Evolutionary conservation across 148 eudicot species (phyloP).

Genomic region (Tetragonia tetragonoides): DNA sequence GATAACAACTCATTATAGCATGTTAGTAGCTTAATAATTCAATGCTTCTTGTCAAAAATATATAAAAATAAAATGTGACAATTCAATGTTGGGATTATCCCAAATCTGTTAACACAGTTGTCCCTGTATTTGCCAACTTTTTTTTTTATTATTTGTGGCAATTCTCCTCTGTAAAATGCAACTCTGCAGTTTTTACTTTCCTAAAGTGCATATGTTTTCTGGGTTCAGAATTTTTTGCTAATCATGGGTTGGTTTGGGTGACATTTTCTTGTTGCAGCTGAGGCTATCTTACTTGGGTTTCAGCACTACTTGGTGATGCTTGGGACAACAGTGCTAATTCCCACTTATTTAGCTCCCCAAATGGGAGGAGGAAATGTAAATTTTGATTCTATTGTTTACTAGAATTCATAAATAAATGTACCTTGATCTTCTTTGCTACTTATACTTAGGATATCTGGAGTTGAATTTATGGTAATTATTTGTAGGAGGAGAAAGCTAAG

Average conservation of each 20-base stretch:
- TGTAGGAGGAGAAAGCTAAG: constrained; percentile 72
- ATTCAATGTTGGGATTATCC: background rate
- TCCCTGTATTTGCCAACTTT: background rate
- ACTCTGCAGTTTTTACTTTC: background rate
- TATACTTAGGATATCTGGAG: background rate
- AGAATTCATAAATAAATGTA: too few relatives aligned
- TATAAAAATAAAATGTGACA: constrained; percentile 6
- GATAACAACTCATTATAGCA: background rate
- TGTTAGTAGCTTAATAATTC: background rate
- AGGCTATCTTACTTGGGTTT: constrained; percentile 80
- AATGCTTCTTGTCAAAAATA: too few relatives aligned
- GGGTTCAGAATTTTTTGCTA: constrained; percentile 11
- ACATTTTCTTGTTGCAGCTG: constrained; percentile 45
- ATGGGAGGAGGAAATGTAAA: constrained; percentile 91
- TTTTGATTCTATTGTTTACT: background rate
- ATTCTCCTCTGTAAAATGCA: background rate
- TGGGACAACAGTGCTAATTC: constrained; percentile 84
- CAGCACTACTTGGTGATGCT: constrained; percentile 92
- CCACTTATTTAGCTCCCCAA: constrained; percentile 68
- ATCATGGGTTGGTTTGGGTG: constrained; percentile 12
- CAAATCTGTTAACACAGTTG: background rate
- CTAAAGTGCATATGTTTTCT: background rate
- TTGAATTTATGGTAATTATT: constrained; percentile 9
- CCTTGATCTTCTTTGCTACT: background rate
- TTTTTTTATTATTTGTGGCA: background rate